Evolutionary conservation across 2,329 filamentous ascomycete genomes (phyloP), one percentile per base, ranked within the genome.

Genomic region (Fusarium staphyleae): DNA sequence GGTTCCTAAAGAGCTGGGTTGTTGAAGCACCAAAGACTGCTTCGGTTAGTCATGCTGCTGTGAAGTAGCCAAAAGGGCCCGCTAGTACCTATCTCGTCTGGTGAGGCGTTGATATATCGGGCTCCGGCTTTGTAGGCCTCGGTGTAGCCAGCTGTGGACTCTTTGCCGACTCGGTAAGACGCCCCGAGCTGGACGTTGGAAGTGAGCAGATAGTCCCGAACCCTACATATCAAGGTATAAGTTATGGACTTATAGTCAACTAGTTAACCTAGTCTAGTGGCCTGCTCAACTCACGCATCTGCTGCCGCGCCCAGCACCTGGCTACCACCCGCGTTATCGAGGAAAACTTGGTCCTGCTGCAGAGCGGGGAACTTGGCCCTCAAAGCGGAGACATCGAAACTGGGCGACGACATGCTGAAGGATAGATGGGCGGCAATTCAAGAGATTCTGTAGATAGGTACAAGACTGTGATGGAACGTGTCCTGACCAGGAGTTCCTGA

Each of bases 281-380:
- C n/a, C n/a, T n/a, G n/a, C n/a, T 11, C 18, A 13, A 39, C 59
- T 10, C 6, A 62, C 58, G 43, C 33, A 13, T 60, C 55, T 1
- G 37, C 62, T 0, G 90, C 90, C 13, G 80, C 77, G 19, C 82
- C 83, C 3, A 93, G 74, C 1, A 84, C 80, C 66, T 93, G 89
- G 67, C 85, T 90, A 30, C 89, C 89, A 14, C 89, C 89, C 10
- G 88, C 90, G 68, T 93, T 93, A 68, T 93, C 89, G 61, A 93
- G 82, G 69, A 83, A 91, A 42, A 92, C 79, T 66, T 91, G 88
- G 39, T 85, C 77, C 54, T 85, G 79, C 33, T 80, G 73, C 32
- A 93, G 72, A 12, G 88, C 87, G 28, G 89, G 89, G 75, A 93
- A 93, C 47, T 81, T 78, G 55, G 79, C 76, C 54, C 87, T 49